A percentile compares a stretch with the other conserved stretches of the same genome.
phyloP scores from a whole-genome alignment of 2,329 filamentous ascomycete species.

The Hortaea werneckii region DNA sequence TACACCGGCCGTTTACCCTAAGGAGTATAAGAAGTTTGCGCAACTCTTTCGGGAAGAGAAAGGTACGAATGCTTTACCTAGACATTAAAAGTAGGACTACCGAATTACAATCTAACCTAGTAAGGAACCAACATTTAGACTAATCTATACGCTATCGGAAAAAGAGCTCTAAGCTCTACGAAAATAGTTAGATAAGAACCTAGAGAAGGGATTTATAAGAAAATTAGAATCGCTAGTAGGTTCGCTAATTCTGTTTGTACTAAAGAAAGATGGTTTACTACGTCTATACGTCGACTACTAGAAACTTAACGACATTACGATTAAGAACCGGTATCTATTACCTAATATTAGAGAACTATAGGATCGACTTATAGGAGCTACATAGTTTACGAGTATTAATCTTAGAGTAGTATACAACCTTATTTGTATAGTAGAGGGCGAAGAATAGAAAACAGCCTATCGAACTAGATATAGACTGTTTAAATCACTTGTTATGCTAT shows the following conservation, averaged over 20 bases:
- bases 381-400: constrained; percentile 17
- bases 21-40: neutral
- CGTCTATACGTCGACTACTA: constrained; percentile 16
- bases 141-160: constrained; percentile 6
- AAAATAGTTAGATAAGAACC: neutral
- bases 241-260: constrained; percentile 14
- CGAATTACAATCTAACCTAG: constrained; percentile 6
- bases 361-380: constrained; percentile 9
- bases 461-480: constrained; percentile 13
- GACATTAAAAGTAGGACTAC: constrained; percentile 8
- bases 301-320: constrained; percentile 18
- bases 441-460: constrained; percentile 19
- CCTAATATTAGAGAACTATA: constrained; percentile 14
- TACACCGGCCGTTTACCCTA: neutral
- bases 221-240: neutral
- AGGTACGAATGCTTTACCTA: constrained; percentile 8
- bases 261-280: constrained; percentile 14
- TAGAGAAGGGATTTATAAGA: constrained; percentile 1
- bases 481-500: constrained; percentile 18
- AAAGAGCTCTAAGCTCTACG: constrained; percentile 7
- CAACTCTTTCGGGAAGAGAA: constrained; percentile 2
- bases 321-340: constrained; percentile 21
- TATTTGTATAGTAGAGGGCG: constrained; percentile 14
- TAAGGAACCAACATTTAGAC: constrained; percentile 6
- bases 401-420: constrained; percentile 16